Percentiles rank a stretch among this genome's conserved stretches.
phyloP scores from a whole-genome alignment of 2,329 filamentous ascomycete genomes.

The Drechslerella stenobrocha region DNA sequence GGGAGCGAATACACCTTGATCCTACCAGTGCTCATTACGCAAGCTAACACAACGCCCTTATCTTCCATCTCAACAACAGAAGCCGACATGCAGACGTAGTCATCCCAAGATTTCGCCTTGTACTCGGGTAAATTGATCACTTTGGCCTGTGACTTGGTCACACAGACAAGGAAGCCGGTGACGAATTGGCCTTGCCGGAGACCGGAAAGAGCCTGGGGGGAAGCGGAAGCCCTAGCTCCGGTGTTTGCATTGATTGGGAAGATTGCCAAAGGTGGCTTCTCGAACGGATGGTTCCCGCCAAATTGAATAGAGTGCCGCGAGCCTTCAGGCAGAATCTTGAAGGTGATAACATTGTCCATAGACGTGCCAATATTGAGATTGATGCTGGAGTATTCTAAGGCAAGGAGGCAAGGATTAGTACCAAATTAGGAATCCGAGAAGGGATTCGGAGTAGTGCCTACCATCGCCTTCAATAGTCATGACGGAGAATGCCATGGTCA shows the following conservation, averaged over 20 bases:
- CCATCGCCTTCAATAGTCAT: slow-evolving; percentile 89
- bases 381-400: slow-evolving; percentile 81
- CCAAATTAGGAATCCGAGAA: background rate
- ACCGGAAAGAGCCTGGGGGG: slow-evolving; percentile 72
- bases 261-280: slow-evolving; percentile 69
- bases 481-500: slow-evolving; percentile 84
- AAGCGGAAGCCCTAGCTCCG: slow-evolving; percentile 75
- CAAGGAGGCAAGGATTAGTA: slow-evolving; percentile 51
- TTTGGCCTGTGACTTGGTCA: slow-evolving; percentile 73
- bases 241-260: slow-evolving; percentile 77
- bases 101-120: slow-evolving; percentile 90
- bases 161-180: slow-evolving; percentile 77
- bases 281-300: slow-evolving; percentile 68
- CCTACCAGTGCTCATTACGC: slow-evolving; percentile 79
- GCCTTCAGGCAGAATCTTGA: slow-evolving; percentile 80
- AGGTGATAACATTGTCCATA: slow-evolving; percentile 78
- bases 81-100: slow-evolving; percentile 74
- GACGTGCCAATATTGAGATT: slow-evolving; percentile 89
- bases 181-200: slow-evolving; percentile 74
- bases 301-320: slow-evolving; percentile 73
- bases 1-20: slow-evolving; percentile 85
- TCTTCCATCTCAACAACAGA: slow-evolving; percentile 73
- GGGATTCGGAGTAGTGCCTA: slow-evolving; percentile 52
- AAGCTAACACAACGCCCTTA: slow-evolving; percentile 76
- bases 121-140: slow-evolving; percentile 81